Base-by-base conservation (phyloP, 345 rosid genomes). In the Eucalyptus pauciflora region DNA sequence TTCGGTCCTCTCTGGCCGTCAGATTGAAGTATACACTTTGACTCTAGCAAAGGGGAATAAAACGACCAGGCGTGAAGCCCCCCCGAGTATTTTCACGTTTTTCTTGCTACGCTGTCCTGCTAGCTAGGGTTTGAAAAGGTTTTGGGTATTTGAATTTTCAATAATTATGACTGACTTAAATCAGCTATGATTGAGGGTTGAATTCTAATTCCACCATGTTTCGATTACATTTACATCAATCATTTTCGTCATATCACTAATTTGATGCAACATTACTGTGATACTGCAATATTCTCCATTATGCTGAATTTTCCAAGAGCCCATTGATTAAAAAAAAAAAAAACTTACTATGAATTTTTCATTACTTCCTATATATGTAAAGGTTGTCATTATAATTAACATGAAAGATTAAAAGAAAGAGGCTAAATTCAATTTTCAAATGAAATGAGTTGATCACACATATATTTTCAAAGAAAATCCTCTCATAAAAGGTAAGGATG, bases 271-370 rank as follows among this genome's bases (percentile, higher is more conserved):
- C 7, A 33, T n/a, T 15, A n/a, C 41, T 67, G 15, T 7, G 79
- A 31, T 7, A 4, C 0, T 0, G 1, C 9, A 4, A 7, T 64
- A n/a, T 15, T 31, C 41, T 10, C 20, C 4, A 64, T 3, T n/a
- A 64, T 33, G 5, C 2, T 31, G 20, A 31, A 15, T 15, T 31
- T 50, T 50, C 5, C 17, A 50, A 50, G 51, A 50, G 17, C 51
- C 51, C 51, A 50, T 13, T 3, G 1, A 50, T 50, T 50, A 50
- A 52, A 52, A 52, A 52, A 52, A 52, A 52, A 51, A 15, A 29
- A 64, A n/a, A n/a, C 10, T 64, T 20, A 18, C 20, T n/a, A 7
- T 17, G 41, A 67, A 67, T 15, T 33, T n/a, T 67, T n/a, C 37
- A 67, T 2, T 15, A 7, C 41, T n/a, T 67, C 10, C 20, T n/a